Percentiles rank a stretch among this genome's conserved stretches.
Evolutionary conservation across 2,329 filamentous ascomycete genomes (phyloP).

Genomic region (Claviceps sp.): DNA sequence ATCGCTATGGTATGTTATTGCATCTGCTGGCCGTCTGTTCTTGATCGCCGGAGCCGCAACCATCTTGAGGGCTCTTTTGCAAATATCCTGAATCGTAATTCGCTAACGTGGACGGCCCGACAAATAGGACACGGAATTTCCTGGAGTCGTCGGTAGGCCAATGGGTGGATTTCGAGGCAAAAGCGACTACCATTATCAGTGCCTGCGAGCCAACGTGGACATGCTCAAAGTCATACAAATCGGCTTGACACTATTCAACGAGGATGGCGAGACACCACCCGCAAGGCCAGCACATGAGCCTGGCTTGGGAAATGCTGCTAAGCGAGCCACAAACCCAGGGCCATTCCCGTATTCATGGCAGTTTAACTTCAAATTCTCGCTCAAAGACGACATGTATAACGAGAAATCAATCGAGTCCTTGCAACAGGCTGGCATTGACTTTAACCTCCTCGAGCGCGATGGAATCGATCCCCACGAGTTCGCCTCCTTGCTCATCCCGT

Average conservation of each 20-base stretch:
- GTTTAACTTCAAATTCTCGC: constrained; percentile 95
- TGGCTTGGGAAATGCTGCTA: constrained; percentile 21
- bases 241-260: constrained; percentile 83
- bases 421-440: constrained; percentile 85
- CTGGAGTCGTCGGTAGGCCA: constrained; percentile 88
- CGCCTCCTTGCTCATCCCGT: constrained; percentile 78
- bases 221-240: constrained; percentile 96
- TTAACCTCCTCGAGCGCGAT: constrained; percentile 66
- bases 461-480: constrained; percentile 88
- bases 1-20: constrained; percentile 75
- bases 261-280: constrained; percentile 77
- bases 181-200: constrained; percentile 98
- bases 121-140: constrained; percentile 84
- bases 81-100: neutral
- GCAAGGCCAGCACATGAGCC: constrained; percentile 43
- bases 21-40: neutral
- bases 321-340: constrained; percentile 26
- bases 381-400: constrained; percentile 95
- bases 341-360: constrained; percentile 87
- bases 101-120: constrained; percentile 9
- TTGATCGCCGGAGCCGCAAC: neutral
- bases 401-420: constrained; percentile 88
- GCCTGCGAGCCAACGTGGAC: constrained; percentile 90
- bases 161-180: constrained; percentile 92
- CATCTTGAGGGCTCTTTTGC: neutral